Evolutionary conservation across 2,329 filamentous ascomycete genomes (phyloP), one percentile per base, ranked within the genome.

Genomic region (Balansia obtecta): DNA sequence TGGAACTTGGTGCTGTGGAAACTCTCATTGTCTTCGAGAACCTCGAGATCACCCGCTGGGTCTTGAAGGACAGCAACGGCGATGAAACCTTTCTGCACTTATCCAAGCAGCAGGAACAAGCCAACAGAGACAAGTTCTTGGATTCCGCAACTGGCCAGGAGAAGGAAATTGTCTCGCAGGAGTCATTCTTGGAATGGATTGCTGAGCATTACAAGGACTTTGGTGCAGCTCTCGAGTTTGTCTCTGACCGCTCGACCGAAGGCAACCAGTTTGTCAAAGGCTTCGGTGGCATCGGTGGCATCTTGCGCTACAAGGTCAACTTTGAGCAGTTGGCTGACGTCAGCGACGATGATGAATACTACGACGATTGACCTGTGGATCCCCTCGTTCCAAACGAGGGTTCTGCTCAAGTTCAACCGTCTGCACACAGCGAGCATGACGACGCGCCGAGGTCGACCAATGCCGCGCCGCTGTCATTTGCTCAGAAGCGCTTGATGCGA

Each of bases 211-310:
- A 97, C 78, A 94, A 93, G 70, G 88, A 97, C 66, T 98, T 96
- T 64, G 93, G 93, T 72, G 90, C 93, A 49, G 85, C 83, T 33
- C 81, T 98, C 42, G 93, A 98, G 69, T 98, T 98, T 61, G 93
- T 98, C 57, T 96, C 93, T 46, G 94, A 98, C 68, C 85, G 89
- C 58, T 97, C 91, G 54, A 95, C 88, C 54, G 93, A 98, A 73
- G 93, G 93, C 67, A 98, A 98, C 73, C 93, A 98, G 76, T 98
- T 98, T 72, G 93, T 98, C 64, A 97, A 96, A 76, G 93, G 93
- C 56, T 98, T 98, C 65, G 93, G 93, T 83, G 93, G 93, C 65
- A 95, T 98, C 61, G 93, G 93, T 59, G 91, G 91, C 57, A 85
- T 98, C 64, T 82, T 98, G 66, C 89, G 93, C 61, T 98, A 98